phyloP scores from a whole-genome alignment of 495 filamentous ascomycete species.

The Lophiostoma macrostomum region DNA sequence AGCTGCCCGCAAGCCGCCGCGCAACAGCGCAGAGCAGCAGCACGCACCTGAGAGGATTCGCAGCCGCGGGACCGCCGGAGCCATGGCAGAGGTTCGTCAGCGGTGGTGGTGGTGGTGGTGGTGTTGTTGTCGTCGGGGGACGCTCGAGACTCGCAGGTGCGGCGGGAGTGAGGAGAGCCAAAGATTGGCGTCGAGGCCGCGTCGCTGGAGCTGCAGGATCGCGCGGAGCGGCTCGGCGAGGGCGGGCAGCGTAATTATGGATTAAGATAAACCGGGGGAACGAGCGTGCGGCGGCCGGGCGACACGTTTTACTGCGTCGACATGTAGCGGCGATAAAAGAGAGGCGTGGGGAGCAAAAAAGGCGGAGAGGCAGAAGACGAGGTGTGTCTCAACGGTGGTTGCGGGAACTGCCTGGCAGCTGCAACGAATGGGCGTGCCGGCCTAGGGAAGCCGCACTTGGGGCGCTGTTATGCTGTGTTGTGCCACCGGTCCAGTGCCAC shows the following conservation, averaged over 20 bases:
- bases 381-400: conserved; percentile 18
- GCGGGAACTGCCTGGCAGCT: conserved; percentile 9
- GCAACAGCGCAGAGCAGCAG: too few species aligned
- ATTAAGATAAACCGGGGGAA: conserved; percentile 34
- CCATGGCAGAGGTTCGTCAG: conserved; percentile 29
- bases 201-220: neutral
- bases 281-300: conserved; percentile 26
- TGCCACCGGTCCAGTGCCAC: neutral
- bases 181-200: conserved; percentile 26
- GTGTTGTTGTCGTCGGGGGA: neutral
- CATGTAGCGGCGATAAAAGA: conserved; percentile 34
- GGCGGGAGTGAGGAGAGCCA: conserved; percentile 19
- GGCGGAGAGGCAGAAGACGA: conserved; percentile 6
- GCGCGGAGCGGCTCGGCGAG: neutral
- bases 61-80: conserved; percentile 33
- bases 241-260: conserved; percentile 29
- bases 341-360: conserved; percentile 21
- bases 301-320: conserved; percentile 20
- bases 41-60: conserved; percentile 40
- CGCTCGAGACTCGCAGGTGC: too few species aligned
- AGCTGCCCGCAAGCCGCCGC: too few species aligned
- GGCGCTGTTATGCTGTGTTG: too few species aligned
- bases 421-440: conserved; percentile 19
- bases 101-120: conserved; percentile 12
- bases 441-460: conserved; percentile 8